Percentiles rank a stretch among this genome's conserved stretches.
These are phyloP conservation scores for Blastobotrys illinoisensis DNA, from an alignment of 1,139 yeast genomes.

Conservation along the genomic window DNA sequence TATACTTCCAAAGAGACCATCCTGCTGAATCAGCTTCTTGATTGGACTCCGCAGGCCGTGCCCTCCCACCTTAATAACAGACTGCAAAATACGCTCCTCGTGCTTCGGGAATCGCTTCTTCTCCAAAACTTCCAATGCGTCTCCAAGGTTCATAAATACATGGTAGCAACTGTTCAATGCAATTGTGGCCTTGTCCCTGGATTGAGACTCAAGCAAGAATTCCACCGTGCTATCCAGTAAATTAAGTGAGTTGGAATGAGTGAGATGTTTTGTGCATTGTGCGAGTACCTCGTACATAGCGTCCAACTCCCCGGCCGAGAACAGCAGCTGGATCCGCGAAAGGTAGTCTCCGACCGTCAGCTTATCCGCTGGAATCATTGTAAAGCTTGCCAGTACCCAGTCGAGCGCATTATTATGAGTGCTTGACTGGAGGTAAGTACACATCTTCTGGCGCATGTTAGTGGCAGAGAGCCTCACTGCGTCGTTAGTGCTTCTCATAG, in stretches of 20 bases:
- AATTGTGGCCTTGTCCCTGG: neutral
- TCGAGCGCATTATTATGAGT: neutral
- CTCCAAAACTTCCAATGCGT: neutral
- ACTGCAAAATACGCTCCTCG: slow-evolving; percentile 14
- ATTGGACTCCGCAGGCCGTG: slow-evolving; percentile 36
- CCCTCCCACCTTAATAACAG: slow-evolving; percentile 12
- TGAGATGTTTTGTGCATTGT: neutral
- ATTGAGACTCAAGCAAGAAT: neutral
- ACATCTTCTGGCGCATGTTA: neutral
- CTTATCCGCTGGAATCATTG: neutral
- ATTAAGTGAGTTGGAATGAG: neutral
- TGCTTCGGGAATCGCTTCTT: neutral
- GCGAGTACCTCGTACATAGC: neutral
- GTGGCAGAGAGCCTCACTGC: neutral
- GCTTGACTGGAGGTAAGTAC: neutral
- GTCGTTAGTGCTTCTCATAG: neutral
- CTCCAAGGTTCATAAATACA: neutral
- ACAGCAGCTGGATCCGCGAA: neutral
- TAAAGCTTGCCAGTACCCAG: neutral
- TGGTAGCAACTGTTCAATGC: neutral
- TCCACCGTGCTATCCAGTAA: neutral
- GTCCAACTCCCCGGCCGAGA: neutral
- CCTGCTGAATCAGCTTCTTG: slow-evolving; percentile 37
- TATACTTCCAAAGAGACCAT: slow-evolving; percentile 25
- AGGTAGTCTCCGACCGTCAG: neutral